phyloP scores from a whole-genome alignment of 2,329 filamentous ascomycete genomes.

The Fusarium veterinarium region DNA sequence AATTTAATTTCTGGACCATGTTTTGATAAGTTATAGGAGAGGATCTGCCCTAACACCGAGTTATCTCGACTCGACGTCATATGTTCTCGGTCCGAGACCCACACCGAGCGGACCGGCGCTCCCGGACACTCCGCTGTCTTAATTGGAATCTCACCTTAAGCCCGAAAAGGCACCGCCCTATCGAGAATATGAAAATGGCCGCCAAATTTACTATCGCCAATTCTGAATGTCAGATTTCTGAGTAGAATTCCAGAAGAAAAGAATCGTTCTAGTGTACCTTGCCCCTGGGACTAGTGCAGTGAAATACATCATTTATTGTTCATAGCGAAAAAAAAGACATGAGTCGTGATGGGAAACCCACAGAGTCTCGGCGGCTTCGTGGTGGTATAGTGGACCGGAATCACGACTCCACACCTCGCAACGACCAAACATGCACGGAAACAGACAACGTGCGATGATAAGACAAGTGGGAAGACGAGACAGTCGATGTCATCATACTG shows the following conservation, averaged over 20 bases:
- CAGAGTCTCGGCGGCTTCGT: slow-evolving; percentile 38
- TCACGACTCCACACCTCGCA: slow-evolving; percentile 30
- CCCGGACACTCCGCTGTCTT: slow-evolving; percentile 22
- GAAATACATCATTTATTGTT: background rate
- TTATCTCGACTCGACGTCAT: slow-evolving; percentile 26
- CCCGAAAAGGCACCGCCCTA: slow-evolving; percentile 29
- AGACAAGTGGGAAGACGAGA: slow-evolving; percentile 9
- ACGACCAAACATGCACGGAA: slow-evolving; percentile 12
- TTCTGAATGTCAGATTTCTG: fast-evolving
- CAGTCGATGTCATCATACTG: slow-evolving; percentile 33
- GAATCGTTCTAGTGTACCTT: background rate
- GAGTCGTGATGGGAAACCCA: slow-evolving; percentile 11
- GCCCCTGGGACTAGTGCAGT: background rate
- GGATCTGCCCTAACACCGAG: slow-evolving; percentile 18
- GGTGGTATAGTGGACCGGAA: slow-evolving; percentile 39
- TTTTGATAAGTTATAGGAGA: background rate
- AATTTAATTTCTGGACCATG: background rate
- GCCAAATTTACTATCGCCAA: background rate
- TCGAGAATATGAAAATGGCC: slow-evolving; percentile 6
- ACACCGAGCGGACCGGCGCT: slow-evolving; percentile 23
- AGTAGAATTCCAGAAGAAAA: slow-evolving; percentile 1
- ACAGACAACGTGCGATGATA: slow-evolving; percentile 23
- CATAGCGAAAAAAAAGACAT: background rate
- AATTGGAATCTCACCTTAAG: slow-evolving; percentile 18
- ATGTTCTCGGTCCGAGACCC: slow-evolving; percentile 34